phyloP scores from a whole-genome alignment of 176 grass and related monocot species.

The Raddia distichophylla region DNA sequence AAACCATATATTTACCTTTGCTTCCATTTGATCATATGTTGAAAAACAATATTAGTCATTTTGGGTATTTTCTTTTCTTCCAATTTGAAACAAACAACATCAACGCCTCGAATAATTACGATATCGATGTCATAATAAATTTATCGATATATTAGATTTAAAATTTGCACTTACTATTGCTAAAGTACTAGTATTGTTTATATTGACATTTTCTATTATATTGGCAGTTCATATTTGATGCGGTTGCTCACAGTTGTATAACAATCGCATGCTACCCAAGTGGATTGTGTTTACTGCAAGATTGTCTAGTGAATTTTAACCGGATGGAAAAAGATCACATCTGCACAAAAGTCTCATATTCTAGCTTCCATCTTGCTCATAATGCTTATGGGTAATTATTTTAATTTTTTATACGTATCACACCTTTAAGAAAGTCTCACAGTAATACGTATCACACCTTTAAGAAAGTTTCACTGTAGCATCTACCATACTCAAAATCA shows the following conservation, averaged over 20 bases:
- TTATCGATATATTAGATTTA: background rate
- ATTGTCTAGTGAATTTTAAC: conserved; percentile 16
- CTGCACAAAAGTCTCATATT: background rate
- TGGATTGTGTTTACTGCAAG: conserved; percentile 47
- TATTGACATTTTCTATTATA: conserved; percentile 10
- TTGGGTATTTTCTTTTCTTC: background rate
- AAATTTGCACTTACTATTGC: background rate
- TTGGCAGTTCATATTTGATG: conserved; percentile 53
- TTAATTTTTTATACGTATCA: background rate
- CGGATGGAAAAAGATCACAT: conserved; percentile 11
- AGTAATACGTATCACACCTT: background rate
- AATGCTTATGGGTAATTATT: conserved; percentile 54
- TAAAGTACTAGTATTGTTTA: background rate
- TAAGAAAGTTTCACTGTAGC: background rate
- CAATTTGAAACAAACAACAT: background rate
- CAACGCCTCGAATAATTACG: background rate
- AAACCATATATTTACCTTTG: too few relatives aligned
- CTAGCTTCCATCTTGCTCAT: conserved; percentile 38
- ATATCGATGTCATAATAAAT: background rate
- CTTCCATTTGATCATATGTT: too few relatives aligned
- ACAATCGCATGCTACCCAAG: conserved; percentile 39
- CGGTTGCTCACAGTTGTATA: conserved; percentile 31
- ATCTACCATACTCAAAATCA: conserved; percentile 42
- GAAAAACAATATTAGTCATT: too few relatives aligned
- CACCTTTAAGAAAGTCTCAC: too few relatives aligned